Evolutionary conservation across 2,329 filamentous ascomycete genomes (phyloP).

Genomic region (Fusarium musae): DNA sequence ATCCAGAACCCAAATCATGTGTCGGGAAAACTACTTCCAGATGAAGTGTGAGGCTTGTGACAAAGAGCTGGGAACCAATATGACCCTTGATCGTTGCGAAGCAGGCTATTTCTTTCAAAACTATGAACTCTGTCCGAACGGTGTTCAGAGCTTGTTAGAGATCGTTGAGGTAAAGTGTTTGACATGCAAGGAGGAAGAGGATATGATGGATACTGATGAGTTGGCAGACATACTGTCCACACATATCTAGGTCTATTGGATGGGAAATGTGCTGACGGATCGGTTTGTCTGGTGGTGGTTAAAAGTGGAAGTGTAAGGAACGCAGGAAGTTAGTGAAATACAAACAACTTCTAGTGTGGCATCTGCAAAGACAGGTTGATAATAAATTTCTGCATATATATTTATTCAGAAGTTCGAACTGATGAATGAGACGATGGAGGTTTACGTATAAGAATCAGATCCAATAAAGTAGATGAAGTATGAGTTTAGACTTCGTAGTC

Average conservation of each 20-base stretch:
- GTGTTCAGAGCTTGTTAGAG: background rate
- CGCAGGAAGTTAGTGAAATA: background rate
- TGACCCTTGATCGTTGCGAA: background rate
- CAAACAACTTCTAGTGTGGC: background rate
- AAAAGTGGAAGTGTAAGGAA: fast-evolving
- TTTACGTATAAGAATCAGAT: too few relatives aligned
- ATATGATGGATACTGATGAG: fast-evolving
- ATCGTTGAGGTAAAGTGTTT: background rate
- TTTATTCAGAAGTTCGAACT: too few relatives aligned
- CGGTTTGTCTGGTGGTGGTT: fast-evolving
- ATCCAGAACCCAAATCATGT: background rate
- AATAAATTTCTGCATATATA: too few relatives aligned
- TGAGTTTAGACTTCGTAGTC: too few relatives aligned
- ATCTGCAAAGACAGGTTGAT: background rate
- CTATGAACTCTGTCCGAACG: background rate
- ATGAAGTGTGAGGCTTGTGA: background rate
- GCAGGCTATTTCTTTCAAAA: background rate
- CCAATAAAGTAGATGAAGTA: too few relatives aligned
- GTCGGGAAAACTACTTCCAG: background rate
- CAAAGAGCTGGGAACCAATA: background rate
- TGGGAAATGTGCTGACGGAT: background rate
- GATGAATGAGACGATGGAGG: too few relatives aligned
- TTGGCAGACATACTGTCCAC: background rate
- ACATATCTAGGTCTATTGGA: background rate
- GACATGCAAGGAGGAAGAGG: background rate